Conservation (phyloP, 805 yeast species). For the Hagleromyces aurorensis region DNA sequence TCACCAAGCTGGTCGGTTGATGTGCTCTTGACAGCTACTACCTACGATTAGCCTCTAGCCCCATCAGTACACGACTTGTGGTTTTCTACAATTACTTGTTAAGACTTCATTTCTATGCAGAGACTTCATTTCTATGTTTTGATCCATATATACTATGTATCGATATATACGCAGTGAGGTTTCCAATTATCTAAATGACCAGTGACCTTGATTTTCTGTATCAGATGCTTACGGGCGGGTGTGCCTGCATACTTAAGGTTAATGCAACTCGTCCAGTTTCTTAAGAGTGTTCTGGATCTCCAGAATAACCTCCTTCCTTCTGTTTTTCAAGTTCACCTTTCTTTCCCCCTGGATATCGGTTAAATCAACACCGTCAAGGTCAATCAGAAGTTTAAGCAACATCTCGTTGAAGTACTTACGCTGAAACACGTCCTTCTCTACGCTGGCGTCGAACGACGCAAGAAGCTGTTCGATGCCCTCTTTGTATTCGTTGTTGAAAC, state of each 20-base stretch:
- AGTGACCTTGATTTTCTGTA: too few species aligned
- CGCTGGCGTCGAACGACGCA: slow-evolving; percentile 14
- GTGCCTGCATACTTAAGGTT: slow-evolving; percentile 1
- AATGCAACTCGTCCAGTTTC: slow-evolving; percentile 38
- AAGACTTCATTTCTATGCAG: too few species aligned
- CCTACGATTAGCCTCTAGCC: too few species aligned
- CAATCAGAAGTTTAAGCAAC: slow-evolving; percentile 57
- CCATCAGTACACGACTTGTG: too few species aligned
- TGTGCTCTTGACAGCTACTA: too few species aligned
- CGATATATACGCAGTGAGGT: too few species aligned
- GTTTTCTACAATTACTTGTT: too few species aligned
- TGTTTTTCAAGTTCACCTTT: slow-evolving; percentile 43
- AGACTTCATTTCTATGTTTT: too few species aligned
- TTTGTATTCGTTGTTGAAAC: slow-evolving; percentile 24
- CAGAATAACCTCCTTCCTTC: slow-evolving; percentile 53
- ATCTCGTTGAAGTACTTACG: slow-evolving; percentile 57
- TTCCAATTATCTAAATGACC: too few species aligned
- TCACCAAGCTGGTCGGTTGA: too few species aligned
- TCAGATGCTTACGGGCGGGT: too few species aligned
- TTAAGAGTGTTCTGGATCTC: slow-evolving; percentile 52
- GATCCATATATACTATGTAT: too few species aligned
- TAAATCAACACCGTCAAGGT: slow-evolving; percentile 54
- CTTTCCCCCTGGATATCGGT: slow-evolving; percentile 32
- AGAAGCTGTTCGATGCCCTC: slow-evolving; percentile 16
- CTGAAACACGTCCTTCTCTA: slow-evolving; percentile 35